A percentile compares a stretch with the other conserved stretches of the same genome.
Conservation (phyloP, 345 rosid species). For the Euphorbia pulcherrima region DNA sequence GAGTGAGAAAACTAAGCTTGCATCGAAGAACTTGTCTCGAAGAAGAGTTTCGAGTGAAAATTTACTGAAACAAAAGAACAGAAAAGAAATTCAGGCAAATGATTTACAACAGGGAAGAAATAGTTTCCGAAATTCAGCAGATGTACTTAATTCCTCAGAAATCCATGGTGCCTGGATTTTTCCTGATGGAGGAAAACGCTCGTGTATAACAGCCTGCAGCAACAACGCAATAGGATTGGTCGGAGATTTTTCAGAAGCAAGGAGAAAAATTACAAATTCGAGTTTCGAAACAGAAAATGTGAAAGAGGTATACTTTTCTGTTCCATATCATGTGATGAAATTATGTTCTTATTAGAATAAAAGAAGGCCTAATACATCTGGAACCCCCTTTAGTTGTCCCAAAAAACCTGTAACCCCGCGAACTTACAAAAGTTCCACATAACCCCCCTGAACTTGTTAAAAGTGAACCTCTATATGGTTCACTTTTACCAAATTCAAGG, state of each 20-base stretch:
- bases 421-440: too few species aligned
- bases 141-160: conserved; percentile 22
- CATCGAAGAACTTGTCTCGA: conserved; percentile 26
- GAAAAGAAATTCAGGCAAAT: conserved; percentile 22
- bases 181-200: conserved; percentile 44
- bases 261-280: conserved; percentile 20
- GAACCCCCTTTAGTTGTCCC: too few species aligned
- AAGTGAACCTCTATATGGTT: too few species aligned
- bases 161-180: conserved; percentile 63
- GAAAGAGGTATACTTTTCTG: conserved; percentile 39
- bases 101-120: conserved; percentile 22
- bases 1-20: conserved; percentile 21
- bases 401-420: too few species aligned
- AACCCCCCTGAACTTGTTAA: too few species aligned
- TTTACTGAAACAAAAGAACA: conserved; percentile 18
- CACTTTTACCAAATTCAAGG: too few species aligned
- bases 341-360: too few species aligned
- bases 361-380: too few species aligned
- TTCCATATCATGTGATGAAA: not conserved
- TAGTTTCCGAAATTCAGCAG: conserved; percentile 27
- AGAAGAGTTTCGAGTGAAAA: conserved; percentile 27
- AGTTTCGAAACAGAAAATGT: conserved; percentile 21
- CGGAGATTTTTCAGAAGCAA: conserved; percentile 24
- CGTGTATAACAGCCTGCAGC: conserved; percentile 44
- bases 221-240: conserved; percentile 36